Conservation (phyloP, 2,329 filamentous ascomycete genomes). For the Alternaria metachromatica region DNA sequence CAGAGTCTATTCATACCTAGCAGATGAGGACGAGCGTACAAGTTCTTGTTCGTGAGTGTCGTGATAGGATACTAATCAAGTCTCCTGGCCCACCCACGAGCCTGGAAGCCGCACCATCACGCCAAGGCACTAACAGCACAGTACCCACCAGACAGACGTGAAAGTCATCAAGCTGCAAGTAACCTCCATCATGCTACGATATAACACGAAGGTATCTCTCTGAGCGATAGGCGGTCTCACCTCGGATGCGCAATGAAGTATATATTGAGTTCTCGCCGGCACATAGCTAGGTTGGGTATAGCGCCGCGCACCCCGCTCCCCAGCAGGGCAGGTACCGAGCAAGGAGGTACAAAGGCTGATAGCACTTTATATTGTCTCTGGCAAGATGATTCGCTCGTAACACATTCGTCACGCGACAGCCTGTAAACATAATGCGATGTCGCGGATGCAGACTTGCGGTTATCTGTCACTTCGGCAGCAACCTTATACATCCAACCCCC, state of each 20-base stretch:
- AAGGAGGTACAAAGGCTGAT: neutral
- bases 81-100: neutral
- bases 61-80: neutral
- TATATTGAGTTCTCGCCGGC: neutral
- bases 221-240: neutral
- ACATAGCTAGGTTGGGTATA: neutral
- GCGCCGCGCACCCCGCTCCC: slow-evolving; percentile 2
- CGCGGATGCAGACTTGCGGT: neutral
- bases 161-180: neutral
- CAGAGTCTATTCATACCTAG: too few relatives aligned
- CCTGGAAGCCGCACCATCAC: neutral
- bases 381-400: slow-evolving; percentile 3
- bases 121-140: neutral
- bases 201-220: neutral
- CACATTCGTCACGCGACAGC: neutral
- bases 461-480: neutral
- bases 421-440: neutral
- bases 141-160: neutral
- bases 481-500: neutral
- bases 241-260: neutral
- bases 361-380: neutral
- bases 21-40: too few relatives aligned
- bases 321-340: slow-evolving; percentile 3
- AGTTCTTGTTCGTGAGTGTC: too few relatives aligned
- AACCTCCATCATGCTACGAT: neutral